Base-by-base conservation (phyloP, 1,284 basidiomycete species). In the Moesziomyces antarcticus region DNA sequence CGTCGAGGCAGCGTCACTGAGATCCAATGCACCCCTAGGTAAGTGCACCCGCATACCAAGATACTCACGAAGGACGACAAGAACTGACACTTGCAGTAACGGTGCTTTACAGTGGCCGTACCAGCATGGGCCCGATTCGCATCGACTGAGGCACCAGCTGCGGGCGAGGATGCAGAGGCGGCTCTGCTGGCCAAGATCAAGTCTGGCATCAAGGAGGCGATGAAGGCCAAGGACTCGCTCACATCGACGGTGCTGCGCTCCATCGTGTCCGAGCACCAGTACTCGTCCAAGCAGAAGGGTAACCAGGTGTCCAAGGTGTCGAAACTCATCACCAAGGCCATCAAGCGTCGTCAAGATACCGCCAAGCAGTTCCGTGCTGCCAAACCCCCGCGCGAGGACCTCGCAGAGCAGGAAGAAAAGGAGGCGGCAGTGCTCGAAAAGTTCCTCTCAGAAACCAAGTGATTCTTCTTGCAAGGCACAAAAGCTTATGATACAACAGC, bases 401-500 rank as follows among this genome's bases (percentile, higher is more conserved):
- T 80, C 9, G 78, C 76, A 0, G 67, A 76, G 25, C 75, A 78
- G 52, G 78, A 80, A 56, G 76, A 80, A 43, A 57, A 63, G 49
- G 78, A 80, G 48, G 69, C 68, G 3, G 57, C 56, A 43, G 49
- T 80, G 18, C 50, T 80, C 37, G 45, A 56, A 20, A 57, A 48
- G 50, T 78, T 78, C 41, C 56, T 80, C 14, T 65, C 78, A 5
- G 56, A 44, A 45, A 56, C 33, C 56, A 72, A 50, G 47, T 77
- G 25, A 47, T 42, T 9, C n/a, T 11, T 8, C 30, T 11, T 8
- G 11, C 30, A 30, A 30, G 30, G 30, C 10, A 30, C 30, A 30
- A 30, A 30, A 30, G 30, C 30, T 30, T 9, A 30, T 30, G 30
- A 11, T 30, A 9, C 30, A 8, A 30, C 30, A 30, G 8, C 6